A percentile compares a stretch with the other conserved stretches of the same genome.
These are phyloP conservation scores for Sporothrix sp. DNA, from an alignment of 2,329 filamentous ascomycete genomes.

Conservation along the genomic window DNA sequence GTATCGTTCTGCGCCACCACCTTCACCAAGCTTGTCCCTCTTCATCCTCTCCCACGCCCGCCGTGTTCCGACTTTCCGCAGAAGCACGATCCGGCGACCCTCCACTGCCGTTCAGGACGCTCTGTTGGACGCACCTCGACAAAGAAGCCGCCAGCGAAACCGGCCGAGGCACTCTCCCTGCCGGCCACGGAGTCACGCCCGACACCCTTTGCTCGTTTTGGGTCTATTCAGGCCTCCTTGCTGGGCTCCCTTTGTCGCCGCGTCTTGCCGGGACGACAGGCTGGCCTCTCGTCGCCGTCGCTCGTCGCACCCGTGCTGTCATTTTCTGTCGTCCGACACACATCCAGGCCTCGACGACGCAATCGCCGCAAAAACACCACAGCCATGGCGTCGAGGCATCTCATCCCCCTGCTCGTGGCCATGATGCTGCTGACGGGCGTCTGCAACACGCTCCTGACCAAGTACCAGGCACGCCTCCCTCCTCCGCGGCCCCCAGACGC, in stretches of 20 bases:
- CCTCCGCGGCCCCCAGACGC: background rate
- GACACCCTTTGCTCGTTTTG: background rate
- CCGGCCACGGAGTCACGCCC: background rate
- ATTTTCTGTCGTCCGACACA: background rate
- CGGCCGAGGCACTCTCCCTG: slow-evolving; percentile 1
- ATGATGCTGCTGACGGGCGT: slow-evolving; percentile 97
- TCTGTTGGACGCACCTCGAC: too few species aligned
- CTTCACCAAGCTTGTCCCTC: too few species aligned
- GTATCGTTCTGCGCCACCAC: too few species aligned
- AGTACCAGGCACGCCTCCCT: slow-evolving; percentile 64
- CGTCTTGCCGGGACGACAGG: background rate
- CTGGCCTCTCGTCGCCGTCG: background rate
- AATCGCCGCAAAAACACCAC: background rate
- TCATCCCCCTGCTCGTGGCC: slow-evolving; percentile 76
- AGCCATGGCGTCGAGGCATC: slow-evolving; percentile 58
- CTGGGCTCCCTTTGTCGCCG: background rate
- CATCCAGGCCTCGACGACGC: background rate
- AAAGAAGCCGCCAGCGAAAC: slow-evolving; percentile 1
- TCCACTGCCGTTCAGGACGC: too few species aligned
- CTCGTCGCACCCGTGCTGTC: too few species aligned
- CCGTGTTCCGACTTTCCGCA: too few species aligned
- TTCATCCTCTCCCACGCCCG: too few species aligned
- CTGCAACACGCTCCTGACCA: slow-evolving; percentile 93
- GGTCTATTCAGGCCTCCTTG: slow-evolving; percentile 1
- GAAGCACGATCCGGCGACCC: too few species aligned